A percentile compares a stretch with the other conserved stretches of the same genome.
phyloP scores from a whole-genome alignment of 2,329 filamentous ascomycete genomes.

The Talaromyces sp. region DNA sequence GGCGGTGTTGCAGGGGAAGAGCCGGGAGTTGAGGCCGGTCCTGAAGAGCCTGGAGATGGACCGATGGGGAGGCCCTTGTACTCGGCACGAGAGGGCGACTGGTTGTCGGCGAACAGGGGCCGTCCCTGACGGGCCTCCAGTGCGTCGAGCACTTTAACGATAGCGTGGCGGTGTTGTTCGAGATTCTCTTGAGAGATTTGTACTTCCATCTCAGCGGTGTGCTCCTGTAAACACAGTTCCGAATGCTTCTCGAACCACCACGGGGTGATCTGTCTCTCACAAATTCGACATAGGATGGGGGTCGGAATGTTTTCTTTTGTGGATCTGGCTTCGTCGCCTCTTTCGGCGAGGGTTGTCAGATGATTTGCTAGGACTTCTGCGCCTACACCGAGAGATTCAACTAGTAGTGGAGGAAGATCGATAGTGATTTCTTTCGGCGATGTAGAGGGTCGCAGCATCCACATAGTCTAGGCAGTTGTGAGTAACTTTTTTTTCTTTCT shows the following conservation, averaged over 20 bases:
- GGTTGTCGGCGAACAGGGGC: slow-evolving; percentile 23
- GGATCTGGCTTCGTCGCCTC: slow-evolving; percentile 66
- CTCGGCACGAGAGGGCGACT: slow-evolving; percentile 59
- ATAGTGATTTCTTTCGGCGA: slow-evolving; percentile 90
- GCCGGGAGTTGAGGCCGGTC: slow-evolving; percentile 64
- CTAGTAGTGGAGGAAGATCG: slow-evolving; percentile 80
- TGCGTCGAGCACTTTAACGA: slow-evolving; percentile 91
- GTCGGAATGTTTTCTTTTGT: slow-evolving; percentile 72
- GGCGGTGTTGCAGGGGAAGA: slow-evolving; percentile 61
- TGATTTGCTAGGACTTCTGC: slow-evolving; percentile 93
- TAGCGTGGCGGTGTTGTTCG: slow-evolving; percentile 85
- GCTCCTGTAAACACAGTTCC: slow-evolving; percentile 90
- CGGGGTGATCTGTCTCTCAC: slow-evolving; percentile 90
- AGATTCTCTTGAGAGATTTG: slow-evolving; percentile 91
- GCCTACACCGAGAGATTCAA: slow-evolving; percentile 88
- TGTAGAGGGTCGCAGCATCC: slow-evolving; percentile 95
- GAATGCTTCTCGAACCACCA: slow-evolving; percentile 99
- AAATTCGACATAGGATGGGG: slow-evolving; percentile 90
- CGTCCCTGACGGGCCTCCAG: slow-evolving; percentile 62
- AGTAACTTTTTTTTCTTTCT: neutral
- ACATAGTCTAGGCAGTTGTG: slow-evolving; percentile 72
- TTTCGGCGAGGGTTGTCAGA: slow-evolving; percentile 81
- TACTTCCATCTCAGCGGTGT: slow-evolving; percentile 95
- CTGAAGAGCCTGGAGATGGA: slow-evolving; percentile 61
- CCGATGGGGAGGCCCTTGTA: slow-evolving; percentile 88